Evolutionary conservation across 2,329 filamentous ascomycete species (phyloP).

Genomic region (Botrytis paeoniae): DNA sequence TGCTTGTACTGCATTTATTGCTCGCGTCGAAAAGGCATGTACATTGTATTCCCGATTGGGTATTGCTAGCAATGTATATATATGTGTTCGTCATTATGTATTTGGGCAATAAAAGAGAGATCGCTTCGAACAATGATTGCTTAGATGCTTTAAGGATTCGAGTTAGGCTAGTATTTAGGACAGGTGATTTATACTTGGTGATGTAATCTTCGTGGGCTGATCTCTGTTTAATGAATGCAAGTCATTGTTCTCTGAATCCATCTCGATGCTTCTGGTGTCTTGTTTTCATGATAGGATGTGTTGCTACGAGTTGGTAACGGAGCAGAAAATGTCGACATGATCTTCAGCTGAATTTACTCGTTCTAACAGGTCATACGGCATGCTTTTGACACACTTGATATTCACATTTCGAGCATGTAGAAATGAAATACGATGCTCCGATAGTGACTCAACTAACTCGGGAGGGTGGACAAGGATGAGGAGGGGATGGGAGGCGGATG

Average conservation of each 20-base stretch:
- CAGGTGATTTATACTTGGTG: background rate
- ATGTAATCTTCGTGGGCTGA: background rate
- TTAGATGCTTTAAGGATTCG: background rate
- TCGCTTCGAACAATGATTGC: background rate
- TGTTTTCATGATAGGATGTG: background rate
- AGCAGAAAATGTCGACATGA: background rate
- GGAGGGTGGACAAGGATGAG: background rate
- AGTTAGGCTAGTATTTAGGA: background rate
- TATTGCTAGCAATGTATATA: background rate
- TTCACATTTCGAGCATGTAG: background rate
- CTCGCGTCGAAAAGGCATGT: background rate
- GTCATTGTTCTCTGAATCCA: background rate
- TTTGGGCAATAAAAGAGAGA: background rate
- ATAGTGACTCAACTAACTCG: background rate
- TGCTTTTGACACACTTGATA: background rate
- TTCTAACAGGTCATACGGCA: background rate
- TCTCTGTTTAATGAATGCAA: background rate
- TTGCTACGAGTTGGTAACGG: background rate
- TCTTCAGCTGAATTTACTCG: background rate
- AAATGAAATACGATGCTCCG: background rate
- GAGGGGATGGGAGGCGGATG: background rate
- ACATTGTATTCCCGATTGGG: background rate
- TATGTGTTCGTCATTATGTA: background rate
- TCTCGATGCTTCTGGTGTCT: background rate
- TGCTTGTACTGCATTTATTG: background rate